Conservation (phyloP, 768 basidiomycete genomes). For the Hypholoma fasciculare region DNA sequence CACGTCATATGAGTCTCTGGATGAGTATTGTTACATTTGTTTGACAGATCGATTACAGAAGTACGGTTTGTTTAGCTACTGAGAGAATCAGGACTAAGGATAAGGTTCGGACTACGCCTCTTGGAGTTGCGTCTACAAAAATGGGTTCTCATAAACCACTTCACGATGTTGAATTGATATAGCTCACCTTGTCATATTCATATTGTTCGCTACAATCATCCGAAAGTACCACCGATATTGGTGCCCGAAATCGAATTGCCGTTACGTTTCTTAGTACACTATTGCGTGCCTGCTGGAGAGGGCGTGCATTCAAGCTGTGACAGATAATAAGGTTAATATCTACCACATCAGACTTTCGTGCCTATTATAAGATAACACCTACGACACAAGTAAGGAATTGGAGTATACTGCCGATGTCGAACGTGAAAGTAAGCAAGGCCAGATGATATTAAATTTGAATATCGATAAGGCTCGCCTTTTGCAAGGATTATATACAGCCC, state of each 20-base stretch:
- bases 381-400: conserved; percentile 17
- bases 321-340: neutral
- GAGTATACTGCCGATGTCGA: conserved; percentile 11
- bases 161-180: too few relatives aligned
- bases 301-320: neutral
- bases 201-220: too few relatives aligned
- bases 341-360: neutral
- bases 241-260: neutral
- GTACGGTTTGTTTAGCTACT: too few relatives aligned
- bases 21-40: too few relatives aligned
- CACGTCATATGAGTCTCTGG: too few relatives aligned
- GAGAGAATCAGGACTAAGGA: too few relatives aligned
- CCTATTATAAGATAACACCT: neutral
- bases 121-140: too few relatives aligned
- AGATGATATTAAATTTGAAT: neutral
- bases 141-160: too few relatives aligned
- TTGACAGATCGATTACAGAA: too few relatives aligned
- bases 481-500: conserved; percentile 17
- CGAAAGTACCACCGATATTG: neutral
- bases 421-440: neutral
- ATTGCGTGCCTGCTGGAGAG: neutral
- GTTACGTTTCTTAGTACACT: neutral
- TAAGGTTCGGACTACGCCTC: too few relatives aligned
- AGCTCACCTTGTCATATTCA: too few relatives aligned
- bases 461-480: conserved; percentile 6